Base-by-base conservation (phyloP, 208 protist species). In the Blastocrithidia nonstop region DNA sequence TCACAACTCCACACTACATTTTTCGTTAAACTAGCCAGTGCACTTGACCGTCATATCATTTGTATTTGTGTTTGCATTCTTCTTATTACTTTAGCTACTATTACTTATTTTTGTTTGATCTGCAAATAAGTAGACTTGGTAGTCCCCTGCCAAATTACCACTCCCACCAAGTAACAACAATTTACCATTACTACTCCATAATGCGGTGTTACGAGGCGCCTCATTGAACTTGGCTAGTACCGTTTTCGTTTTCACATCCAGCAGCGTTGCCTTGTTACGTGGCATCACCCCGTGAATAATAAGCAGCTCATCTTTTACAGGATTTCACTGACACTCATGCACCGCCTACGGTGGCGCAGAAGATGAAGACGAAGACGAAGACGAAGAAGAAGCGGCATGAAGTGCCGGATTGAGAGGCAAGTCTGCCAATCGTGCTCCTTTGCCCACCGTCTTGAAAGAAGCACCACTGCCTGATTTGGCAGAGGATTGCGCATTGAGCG, bases 281-380 rank as follows among this genome's bases (percentile, higher is more conserved):
- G 83, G 83, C 83, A 93, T 93, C 32, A 63, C 81, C 6, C 85
- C 88, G 50, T 94, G 82, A 7, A 95, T 57, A 6, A 89, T 75
- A 38, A 93, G 74, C 27, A 95, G 64, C 53, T 93, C 82, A 35
- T 92, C 76, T 7, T 55, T 27, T 1, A 37, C 51, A 2, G 79
- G 80, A 15, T 55, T 58, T 83, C 85, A 95, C 53, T 77, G 65
- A 44, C 71, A 83, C 58, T 95, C 84, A 54, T 94, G 88, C 33
- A 93, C 72, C 8, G 69, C 83, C 50, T 86, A 77, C 4, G 77
- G 79, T 19, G n/a, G n/a, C n/a, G n/a, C n/a, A n/a, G n/a, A n/a
- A n/a, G n/a, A n/a, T n/a, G n/a, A n/a, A n/a, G n/a, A n/a, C n/a
- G n/a, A n/a, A n/a, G n/a, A n/a, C n/a, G n/a, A n/a, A n/a, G n/a